Base-by-base conservation (phyloP, 345 rosid species). In the Eucalyptus tenuipes region DNA sequence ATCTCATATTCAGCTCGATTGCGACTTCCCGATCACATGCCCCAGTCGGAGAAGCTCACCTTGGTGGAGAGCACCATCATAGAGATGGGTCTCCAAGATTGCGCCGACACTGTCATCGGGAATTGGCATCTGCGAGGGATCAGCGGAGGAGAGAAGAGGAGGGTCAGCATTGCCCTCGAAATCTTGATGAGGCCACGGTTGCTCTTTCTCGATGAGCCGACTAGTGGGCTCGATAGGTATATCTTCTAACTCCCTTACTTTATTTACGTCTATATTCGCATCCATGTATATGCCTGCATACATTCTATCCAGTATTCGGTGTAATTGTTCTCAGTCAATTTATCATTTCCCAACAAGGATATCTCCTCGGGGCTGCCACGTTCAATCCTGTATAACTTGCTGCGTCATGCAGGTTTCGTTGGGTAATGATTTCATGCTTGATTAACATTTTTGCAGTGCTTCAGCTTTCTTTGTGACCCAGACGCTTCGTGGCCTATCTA, bases 21-120 rank as follows among this genome's bases (percentile, higher is more conserved):
- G 79, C 97, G 99, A 81, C 96, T 97, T 40, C 99, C 98, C 2
- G 97, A 97, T 91, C 94, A 90, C 92, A 96, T 97, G 99, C 91
- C 93, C 2, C 87, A 95, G 95, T 92, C 95, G 14, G 98, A 96
- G 92, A 96, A 97, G 91, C 92, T 93, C 16, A 93, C 98, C 0
- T 85, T 97, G 90, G 95, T 97, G 59, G 99, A 96, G 91, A 94
- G 99, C 59, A 97, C 99, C 50, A 95, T 97, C 15, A 89, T 96
- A 59, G 99, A 97, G 92, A 96, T 97, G 99, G 99, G 99, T 86
- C 96, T 97, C 44, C 99, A 97, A 87, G 99, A 97, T 31, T 97
- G 99, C 59, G 99, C 99, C 8, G 98, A 96, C 84, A 96, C 99
- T 8, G 98, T 95, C 20, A 94, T 97, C 66, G 99, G 99, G 87